phyloP scores from a whole-genome alignment of 768 basidiomycete species.

The Antrodiella citrinella region DNA sequence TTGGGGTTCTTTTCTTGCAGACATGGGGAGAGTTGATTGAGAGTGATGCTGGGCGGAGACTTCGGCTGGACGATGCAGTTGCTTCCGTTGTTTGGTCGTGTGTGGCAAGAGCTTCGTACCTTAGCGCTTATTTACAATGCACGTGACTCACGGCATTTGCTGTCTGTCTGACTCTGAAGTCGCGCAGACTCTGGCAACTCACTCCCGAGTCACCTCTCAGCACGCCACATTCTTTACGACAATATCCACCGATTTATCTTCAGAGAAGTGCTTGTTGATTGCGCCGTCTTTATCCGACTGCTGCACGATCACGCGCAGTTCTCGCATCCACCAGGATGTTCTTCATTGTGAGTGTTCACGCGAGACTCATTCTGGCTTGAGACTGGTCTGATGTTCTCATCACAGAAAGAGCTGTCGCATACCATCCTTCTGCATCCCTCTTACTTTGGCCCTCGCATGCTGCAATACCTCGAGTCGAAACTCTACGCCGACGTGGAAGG shows the following conservation, averaged over 20 bases:
- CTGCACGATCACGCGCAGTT: background rate
- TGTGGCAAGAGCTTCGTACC: background rate
- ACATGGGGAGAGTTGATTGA: background rate
- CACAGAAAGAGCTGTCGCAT: conserved; percentile 93
- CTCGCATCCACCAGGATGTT: conserved; percentile 15
- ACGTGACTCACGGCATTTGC: too few relatives aligned
- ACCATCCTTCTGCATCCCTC: conserved; percentile 96
- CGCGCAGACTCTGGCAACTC: too few relatives aligned
- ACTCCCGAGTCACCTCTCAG: too few relatives aligned
- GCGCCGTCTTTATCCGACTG: background rate
- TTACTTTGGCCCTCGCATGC: conserved; percentile 95
- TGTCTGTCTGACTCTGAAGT: too few relatives aligned
- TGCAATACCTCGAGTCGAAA: conserved; percentile 87
- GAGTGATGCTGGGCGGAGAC: background rate
- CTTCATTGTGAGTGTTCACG: conserved; percentile 17
- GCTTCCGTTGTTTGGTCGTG: background rate
- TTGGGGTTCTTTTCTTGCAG: too few relatives aligned
- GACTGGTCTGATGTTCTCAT: background rate
- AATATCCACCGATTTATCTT: background rate
- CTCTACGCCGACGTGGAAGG: conserved; percentile 96
- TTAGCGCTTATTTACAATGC: background rate
- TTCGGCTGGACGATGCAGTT: too few relatives aligned
- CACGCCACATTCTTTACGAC: too few relatives aligned
- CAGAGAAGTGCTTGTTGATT: background rate
- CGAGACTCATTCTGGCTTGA: background rate